Base-by-base conservation (phyloP, 805 yeast genomes). In the Monosporozyma servazzii region DNA sequence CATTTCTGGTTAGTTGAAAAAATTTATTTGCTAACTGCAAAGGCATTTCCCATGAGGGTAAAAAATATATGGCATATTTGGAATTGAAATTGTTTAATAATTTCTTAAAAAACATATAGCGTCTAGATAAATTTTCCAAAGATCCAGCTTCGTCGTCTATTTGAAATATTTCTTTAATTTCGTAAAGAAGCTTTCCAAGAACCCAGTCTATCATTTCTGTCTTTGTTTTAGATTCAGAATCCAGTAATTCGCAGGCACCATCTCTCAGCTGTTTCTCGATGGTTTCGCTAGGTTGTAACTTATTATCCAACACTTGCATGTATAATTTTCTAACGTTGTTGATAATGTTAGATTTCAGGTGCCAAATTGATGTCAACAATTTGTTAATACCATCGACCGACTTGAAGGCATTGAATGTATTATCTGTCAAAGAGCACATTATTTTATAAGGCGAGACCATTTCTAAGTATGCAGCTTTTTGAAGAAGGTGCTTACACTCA, bases 101-200 rank as follows among this genome's bases (percentile, higher is more conserved):
- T 57, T 86, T 82, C 57, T 84, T 82, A 68, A 88, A 86, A 65
- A 85, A 91, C 31, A 89, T 78, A 65, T 81, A 93, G 47, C 99
- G 73, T 57, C 97, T 73, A 30, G 80, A 76, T 48, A 93, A 69
- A 66, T 93, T 93, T 53, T 93, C 99, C 53, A 93, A 70, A 5
- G 95, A 84, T 0, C 97, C 97, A 0, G 99, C 99, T 68, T 93
- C 99, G 59, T 89, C 97, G 13, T 81, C 75, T 9, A 82, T 74
- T 50, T 80, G 77, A 69, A 93, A 93, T 10, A 93, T 88, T 21
- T 79, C 71, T 36, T 76, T 76, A 44, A 91, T 80, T 60, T 91
- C 98, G 59, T 77, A 78, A 49, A 93, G 72, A 55, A 84, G 81
- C 36, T 74, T 74, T 30, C 74, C 74, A 53, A 86, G 77, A 65